These are phyloP conservation scores for Passiflora organensis DNA, from an alignment of 345 rosid genomes.

Conservation along the genomic window DNA sequence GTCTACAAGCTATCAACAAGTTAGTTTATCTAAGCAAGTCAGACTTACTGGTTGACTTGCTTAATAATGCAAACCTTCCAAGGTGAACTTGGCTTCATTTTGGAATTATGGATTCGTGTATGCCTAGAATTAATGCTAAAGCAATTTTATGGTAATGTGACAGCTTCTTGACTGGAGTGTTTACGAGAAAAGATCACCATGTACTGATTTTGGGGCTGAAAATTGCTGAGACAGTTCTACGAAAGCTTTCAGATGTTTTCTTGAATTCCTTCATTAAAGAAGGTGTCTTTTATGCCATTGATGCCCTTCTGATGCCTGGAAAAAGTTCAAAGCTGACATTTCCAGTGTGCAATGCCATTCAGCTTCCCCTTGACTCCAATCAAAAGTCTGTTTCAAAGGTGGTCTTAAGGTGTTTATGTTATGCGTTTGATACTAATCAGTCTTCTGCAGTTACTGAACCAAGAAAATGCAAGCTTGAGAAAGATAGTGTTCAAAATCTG, in stretches of 20 bases:
- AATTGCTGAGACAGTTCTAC: constrained; percentile 62
- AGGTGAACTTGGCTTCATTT: constrained; percentile 44
- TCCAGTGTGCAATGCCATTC: constrained; percentile 39
- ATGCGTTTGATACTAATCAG: constrained; percentile 45
- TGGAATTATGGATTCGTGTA: neutral
- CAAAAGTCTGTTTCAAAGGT: constrained; percentile 46
- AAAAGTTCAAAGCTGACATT: constrained; percentile 41
- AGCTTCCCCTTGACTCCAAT: constrained; percentile 39
- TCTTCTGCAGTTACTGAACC: constrained; percentile 34
- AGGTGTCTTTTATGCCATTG: constrained; percentile 76
- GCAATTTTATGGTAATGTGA: constrained; percentile 18
- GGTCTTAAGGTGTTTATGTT: constrained; percentile 70
- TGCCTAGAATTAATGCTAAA: constrained; percentile 9
- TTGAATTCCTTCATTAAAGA: constrained; percentile 73
- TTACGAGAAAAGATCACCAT: constrained; percentile 79
- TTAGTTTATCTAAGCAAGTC: constrained; percentile 58
- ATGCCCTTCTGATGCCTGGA: constrained; percentile 52
- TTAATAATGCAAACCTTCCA: constrained; percentile 61
- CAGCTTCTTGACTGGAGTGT: constrained; percentile 88
- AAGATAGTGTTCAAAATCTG: constrained; percentile 55
- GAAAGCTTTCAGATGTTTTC: constrained; percentile 56
- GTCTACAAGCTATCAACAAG: constrained; percentile 67
- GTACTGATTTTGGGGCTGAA: constrained; percentile 62
- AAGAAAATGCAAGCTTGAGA: constrained; percentile 57
- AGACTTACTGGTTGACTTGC: constrained; percentile 58